These are phyloP conservation scores for Pichia nanzhaoensis DNA, from an alignment of 805 yeast genomes.

Conservation along the genomic window DNA sequence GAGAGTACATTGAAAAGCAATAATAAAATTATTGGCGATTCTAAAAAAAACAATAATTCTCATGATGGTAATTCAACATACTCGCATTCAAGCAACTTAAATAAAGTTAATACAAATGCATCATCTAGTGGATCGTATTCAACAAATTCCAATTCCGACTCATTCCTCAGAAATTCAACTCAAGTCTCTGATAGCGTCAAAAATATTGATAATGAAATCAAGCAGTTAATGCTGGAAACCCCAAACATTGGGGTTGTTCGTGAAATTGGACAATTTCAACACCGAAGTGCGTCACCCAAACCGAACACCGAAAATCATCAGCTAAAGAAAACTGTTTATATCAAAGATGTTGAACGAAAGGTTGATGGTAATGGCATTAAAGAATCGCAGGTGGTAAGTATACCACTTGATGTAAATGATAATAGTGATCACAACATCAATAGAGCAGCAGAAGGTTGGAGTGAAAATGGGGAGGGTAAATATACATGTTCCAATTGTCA, in stretches of 20 bases:
- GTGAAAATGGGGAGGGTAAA: background rate
- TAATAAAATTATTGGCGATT: background rate
- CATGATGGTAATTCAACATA: background rate
- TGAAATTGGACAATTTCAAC: conserved; percentile 6
- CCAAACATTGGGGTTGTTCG: conserved; percentile 5
- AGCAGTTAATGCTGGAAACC: background rate
- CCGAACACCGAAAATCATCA: background rate
- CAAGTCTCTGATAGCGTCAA: conserved; percentile 4
- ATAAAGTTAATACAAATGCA: background rate
- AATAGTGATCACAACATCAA: too few relatives aligned
- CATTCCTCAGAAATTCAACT: background rate
- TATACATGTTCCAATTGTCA: conserved; percentile 20
- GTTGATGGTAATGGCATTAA: background rate
- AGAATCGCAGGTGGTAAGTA: background rate
- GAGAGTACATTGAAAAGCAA: too few relatives aligned
- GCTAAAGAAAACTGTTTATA: background rate
- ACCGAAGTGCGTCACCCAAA: background rate
- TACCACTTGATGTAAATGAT: background rate
- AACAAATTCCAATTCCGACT: background rate
- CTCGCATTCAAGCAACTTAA: too few relatives aligned
- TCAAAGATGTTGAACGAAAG: background rate
- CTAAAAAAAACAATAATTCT: background rate
- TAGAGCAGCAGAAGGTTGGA: conserved; percentile 7
- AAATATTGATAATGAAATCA: conserved; percentile 11
- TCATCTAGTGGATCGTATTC: background rate